Evolutionary conservation across 345 rosid species (phyloP), one percentile per base, ranked within the genome.

Genomic region (Gynandropsis gynandra): DNA sequence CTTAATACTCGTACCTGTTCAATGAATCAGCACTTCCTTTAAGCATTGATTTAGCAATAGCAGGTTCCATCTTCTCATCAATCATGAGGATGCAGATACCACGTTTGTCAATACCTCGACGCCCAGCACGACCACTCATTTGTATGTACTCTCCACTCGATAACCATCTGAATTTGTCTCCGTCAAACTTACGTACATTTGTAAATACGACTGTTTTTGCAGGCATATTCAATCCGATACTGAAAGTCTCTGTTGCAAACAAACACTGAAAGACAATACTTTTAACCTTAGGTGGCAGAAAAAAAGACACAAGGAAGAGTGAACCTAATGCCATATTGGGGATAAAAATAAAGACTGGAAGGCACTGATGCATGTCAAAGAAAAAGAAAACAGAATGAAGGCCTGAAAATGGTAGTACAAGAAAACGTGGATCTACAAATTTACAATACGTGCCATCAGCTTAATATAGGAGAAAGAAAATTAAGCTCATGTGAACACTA

Each of bases 111-210:
- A 92, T 85, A 54, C 98, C 98, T 73, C 97, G 87, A 71, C 97
- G 95, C 69, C 98, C 98, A 51, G 98, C 98, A 59, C 98, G 89
- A 18, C 98, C 98, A 65, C 98, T 92, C 96, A 92, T 92, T 54
- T 92, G 98, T 58, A 87, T 82, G 67, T 92, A 92, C 66, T 87
- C 97, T 62, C 97, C 98, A 71, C 98, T 83, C 27, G 98, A 74
- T 74, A 92, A 71, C 98, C 97, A 92, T 70, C 97, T 78, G 68
- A 92, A 92, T 74, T 92, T 92, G 74, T 87, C 93, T 33, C 97
- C 98, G 61, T 92, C 98, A 68, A 87, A 92, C 78, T 92, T 87
- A 50, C 98, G 90, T 44, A 87, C 97, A 79, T 85, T 92, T 61
- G 97, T 87, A 66, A 92, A 92, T 8, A 92, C 98, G 51, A 92